phyloP scores from a whole-genome alignment of 176 grass and related monocot genomes.

The Oryza rufipogon region DNA sequence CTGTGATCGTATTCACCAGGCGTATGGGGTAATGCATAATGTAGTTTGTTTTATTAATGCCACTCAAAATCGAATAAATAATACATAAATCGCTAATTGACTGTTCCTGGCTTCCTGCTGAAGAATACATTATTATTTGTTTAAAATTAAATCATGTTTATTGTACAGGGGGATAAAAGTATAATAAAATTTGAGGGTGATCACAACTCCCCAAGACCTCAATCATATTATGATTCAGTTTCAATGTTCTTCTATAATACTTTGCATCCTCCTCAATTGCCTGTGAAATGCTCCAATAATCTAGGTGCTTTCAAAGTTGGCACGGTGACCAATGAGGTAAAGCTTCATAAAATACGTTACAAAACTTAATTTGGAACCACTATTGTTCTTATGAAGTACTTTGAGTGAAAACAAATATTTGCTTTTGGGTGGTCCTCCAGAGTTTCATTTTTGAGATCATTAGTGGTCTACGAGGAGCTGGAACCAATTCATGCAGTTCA shows the following conservation, averaged over 20 bases:
- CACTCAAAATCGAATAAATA: background rate
- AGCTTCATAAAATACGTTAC: conserved; percentile 10
- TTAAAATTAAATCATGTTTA: conserved; percentile 26
- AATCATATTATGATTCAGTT: conserved; percentile 97
- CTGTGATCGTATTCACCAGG: conserved; percentile 80
- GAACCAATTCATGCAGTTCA: conserved; percentile 61
- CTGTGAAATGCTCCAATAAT: conserved; percentile 64
- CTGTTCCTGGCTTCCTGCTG: background rate
- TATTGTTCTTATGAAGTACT: conserved; percentile 10
- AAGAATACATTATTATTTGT: conserved; percentile 24
- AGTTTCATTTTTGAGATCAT: conserved; percentile 90
- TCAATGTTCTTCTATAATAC: conserved; percentile 93
- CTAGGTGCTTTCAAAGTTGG: conserved; percentile 65
- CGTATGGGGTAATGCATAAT: conserved; percentile 73
- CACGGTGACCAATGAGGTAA: conserved; percentile 73
- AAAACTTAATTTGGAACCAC: conserved; percentile 11
- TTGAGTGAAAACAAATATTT: conserved; percentile 25
- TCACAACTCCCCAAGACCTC: conserved; percentile 89
- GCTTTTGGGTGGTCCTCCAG: conserved; percentile 35
- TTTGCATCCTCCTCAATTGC: conserved; percentile 75
- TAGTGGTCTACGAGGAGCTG: conserved; percentile 53
- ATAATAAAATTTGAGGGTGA: conserved; percentile 97
- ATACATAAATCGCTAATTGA: background rate
- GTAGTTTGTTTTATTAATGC: conserved; percentile 26
- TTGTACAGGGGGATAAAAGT: conserved; percentile 85